These are phyloP conservation scores for Candida boleticola DNA, from an alignment of 805 yeast species.

Conservation along the genomic window DNA sequence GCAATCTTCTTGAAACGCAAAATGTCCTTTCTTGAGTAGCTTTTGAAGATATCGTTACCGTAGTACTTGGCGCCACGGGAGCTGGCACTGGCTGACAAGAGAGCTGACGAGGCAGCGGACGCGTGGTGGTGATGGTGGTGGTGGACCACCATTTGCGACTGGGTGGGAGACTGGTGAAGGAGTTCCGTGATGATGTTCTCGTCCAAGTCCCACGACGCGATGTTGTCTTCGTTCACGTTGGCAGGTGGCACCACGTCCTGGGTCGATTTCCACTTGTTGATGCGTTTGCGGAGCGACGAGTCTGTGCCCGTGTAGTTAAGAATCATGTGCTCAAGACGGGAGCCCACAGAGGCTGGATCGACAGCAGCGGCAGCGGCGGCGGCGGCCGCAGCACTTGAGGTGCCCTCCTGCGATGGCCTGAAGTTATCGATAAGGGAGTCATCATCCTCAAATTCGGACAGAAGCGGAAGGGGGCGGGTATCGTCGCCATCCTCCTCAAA, in stretches of 20 bases:
- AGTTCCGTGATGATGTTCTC: constrained; percentile 15
- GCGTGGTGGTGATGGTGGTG: background rate
- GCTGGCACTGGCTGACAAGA: background rate
- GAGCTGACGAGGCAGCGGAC: background rate
- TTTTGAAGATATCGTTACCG: constrained; percentile 9
- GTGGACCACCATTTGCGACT: too few species aligned
- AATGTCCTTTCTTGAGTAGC: constrained; percentile 6
- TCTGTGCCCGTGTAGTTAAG: background rate
- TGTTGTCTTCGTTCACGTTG: constrained; percentile 27
- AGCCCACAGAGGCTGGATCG: background rate
- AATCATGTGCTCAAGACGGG: constrained; percentile 6
- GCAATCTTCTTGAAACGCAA: constrained; percentile 7
- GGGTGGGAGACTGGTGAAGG: background rate
- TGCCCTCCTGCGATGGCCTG: background rate
- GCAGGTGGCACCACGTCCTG: background rate
- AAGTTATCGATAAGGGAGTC: constrained; percentile 9
- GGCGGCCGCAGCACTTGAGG: too few species aligned
- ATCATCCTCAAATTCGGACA: constrained; percentile 8
- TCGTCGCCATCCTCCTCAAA: constrained; percentile 4
- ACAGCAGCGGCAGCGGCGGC: constrained; percentile 2
- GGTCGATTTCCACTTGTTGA: constrained; percentile 19
- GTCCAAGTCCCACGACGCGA: constrained; percentile 38
- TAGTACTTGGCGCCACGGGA: constrained; percentile 2
- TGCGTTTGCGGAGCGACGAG: constrained; percentile 10
- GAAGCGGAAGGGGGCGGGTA: background rate